Evolutionary conservation across 2,329 filamentous ascomycete species (phyloP).

Genomic region (Helotiales sp.): DNA sequence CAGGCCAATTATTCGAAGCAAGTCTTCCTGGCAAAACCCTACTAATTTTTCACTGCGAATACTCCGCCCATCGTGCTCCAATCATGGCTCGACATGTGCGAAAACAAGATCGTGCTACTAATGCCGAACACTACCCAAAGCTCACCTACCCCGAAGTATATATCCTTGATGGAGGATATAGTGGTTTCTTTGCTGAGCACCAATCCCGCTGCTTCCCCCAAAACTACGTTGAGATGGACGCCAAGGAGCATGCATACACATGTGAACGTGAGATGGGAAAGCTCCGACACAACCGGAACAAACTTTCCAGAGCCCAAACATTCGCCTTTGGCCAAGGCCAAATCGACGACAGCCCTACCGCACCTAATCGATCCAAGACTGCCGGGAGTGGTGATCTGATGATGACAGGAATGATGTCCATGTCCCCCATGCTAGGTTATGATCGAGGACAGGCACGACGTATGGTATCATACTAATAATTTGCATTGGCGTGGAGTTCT

Average conservation of each 20-base stretch:
- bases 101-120: slow-evolving; percentile 80
- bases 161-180: slow-evolving; percentile 95
- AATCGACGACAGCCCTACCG: slow-evolving; percentile 61
- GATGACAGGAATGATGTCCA: slow-evolving; percentile 40
- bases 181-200: slow-evolving; percentile 82
- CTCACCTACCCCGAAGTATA: slow-evolving; percentile 97
- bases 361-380: slow-evolving; percentile 30
- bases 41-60: slow-evolving; percentile 95
- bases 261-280: slow-evolving; percentile 95
- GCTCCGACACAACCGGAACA: slow-evolving; percentile 81
- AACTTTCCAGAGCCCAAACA: slow-evolving; percentile 84
- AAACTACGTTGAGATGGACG: slow-evolving; percentile 95
- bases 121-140: slow-evolving; percentile 81
- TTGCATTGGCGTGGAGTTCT: slow-evolving; percentile 27
- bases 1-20: slow-evolving; percentile 71
- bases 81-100: slow-evolving; percentile 95
- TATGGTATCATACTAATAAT: slow-evolving; percentile 63
- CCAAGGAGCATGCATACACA: slow-evolving; percentile 85
- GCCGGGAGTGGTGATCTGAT: slow-evolving; percentile 32
- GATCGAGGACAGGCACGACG: slow-evolving; percentile 58
- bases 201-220: slow-evolving; percentile 84
- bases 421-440: slow-evolving; percentile 44
- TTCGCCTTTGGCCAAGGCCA: slow-evolving; percentile 84
- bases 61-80: slow-evolving; percentile 92
- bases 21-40: slow-evolving; percentile 71